Evolutionary conservation across 2,329 filamentous ascomycete species (phyloP), one percentile per base, ranked within the genome.

Genomic region (Colletotrichum camelliae): DNA sequence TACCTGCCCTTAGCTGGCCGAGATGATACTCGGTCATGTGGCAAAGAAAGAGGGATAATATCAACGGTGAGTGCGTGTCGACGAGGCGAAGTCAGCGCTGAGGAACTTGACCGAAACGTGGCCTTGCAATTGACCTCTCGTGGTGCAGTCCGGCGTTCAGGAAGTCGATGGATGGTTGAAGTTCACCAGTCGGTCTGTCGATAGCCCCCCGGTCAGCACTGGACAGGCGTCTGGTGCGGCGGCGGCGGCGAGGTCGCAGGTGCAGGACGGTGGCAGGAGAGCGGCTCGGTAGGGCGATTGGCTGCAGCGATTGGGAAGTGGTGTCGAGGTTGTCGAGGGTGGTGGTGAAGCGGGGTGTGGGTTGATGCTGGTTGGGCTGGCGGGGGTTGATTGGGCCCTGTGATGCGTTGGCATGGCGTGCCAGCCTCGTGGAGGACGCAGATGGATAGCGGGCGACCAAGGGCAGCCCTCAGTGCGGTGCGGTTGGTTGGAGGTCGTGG

Each of bases 381-480:
- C 60, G 67, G 72, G 61, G 57, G 74, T 67, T 70, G 67, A 73
- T 77, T 77, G 77, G 75, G 61, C 72, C 75, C 66, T 73, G 73
- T 72, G 77, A 76, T 78, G 77, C 35, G 77, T 74, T 78, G 77
- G 72, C 77, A 78, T 74, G 72, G 67, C 70, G 68, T 74, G 72
- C 68, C 70, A 69, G 66, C 75, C 61, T 78, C 77, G 78, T 79
- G 78, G 75, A 76, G 76, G 73, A 67, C 52, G 77, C 68, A 75
- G 72, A 79, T 79, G 78, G 78, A 73, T 66, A 60, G 65, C 18
- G 57, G 66, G 43, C 29, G 75, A 72, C 69, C 67, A 65, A 65
- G 72, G 77, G 62, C 31, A 35, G 39, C n/a, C 33, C 55, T 58
- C 52, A 35, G 64, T 35, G 62, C 55, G 52, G 61, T 71, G 43